Conservation (phyloP, 352 stramenopile genomes). For the Peronosclerospora sorghi region DNA sequence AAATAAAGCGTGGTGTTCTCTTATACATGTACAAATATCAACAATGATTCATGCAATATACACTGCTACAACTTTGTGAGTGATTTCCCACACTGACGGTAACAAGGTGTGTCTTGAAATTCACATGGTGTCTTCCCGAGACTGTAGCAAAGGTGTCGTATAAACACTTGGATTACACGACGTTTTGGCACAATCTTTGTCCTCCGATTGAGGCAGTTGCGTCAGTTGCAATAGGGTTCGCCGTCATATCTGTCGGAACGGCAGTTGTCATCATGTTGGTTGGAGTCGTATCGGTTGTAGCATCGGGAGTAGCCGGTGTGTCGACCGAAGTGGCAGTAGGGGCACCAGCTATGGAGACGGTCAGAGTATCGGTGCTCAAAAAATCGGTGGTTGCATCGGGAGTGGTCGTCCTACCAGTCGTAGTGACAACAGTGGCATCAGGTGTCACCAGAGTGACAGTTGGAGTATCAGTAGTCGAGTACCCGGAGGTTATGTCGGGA, state of each 20-base stretch:
- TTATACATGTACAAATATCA: too few species aligned
- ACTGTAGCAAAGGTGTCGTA: too few species aligned
- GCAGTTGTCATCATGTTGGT: background rate
- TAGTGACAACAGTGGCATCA: background rate
- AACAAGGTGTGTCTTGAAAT: slow-evolving; percentile 6
- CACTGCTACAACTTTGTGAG: slow-evolving; percentile 16
- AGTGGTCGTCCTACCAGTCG: background rate
- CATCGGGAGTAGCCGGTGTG: background rate
- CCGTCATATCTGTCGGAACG: background rate
- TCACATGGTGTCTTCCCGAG: slow-evolving; percentile 7
- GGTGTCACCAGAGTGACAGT: background rate
- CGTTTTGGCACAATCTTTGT: too few species aligned
- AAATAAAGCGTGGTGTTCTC: background rate
- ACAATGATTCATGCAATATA: background rate
- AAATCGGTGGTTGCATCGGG: too few species aligned
- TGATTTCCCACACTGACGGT: slow-evolving; percentile 11
- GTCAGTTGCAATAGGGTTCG: background rate
- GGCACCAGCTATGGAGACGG: too few species aligned
- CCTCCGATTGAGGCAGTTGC: background rate
- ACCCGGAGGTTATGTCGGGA: background rate
- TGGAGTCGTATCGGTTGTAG: too few species aligned
- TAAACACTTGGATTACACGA: too few species aligned
- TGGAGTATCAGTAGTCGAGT: slow-evolving; percentile 2
- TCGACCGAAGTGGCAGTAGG: background rate
- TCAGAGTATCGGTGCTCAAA: too few species aligned